Base-by-base conservation (phyloP, 2,329 filamentous ascomycete genomes). In the Aspergillus latus region DNA sequence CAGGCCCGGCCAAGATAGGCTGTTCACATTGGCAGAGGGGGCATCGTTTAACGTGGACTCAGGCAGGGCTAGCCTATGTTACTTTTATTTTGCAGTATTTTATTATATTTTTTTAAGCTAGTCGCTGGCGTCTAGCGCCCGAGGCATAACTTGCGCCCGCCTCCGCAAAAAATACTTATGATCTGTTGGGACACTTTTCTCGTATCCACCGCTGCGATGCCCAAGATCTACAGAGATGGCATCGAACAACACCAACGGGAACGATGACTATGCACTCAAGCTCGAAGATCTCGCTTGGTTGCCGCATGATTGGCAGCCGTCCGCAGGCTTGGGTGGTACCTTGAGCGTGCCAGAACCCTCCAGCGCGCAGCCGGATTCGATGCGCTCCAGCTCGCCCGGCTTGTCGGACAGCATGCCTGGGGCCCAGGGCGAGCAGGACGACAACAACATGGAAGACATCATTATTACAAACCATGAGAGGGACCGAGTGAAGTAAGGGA, bases 401-500 rank as follows among this genome's bases (percentile, higher is more conserved):
- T 11, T 36, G 2, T 52, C 49, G 10, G 54, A 56, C 10, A 56
- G 52, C 44, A 13, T 52, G 28, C 30, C 40, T 13, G 48, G 44
- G 7, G 28, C 32, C 1, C 21, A 21, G 7, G 48, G 54, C 21
- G 37, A n/a, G 7, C 10, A 26, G 5, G 21, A 21, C 21, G 21
- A 21, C 21, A 21, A 21, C 21, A 48, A 46, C 10, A 10, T 10
- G 43, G 36, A 50, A 10, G 37, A 54, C 10, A 45, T 43, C 26
- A 46, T 54, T 11, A 43, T 49, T 42, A 10, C 36, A 16, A 54
- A 29, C 39, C 44, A 49, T 34, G 52, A 54, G 40, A 56, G 36
- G 34, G 60, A 62, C 51, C 58, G 58, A 6, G 60, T 62, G 49
- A 62, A 57, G 60, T 62, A 62, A 60, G 60, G 50, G 13, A 28